Base-by-base conservation (phyloP, 169 alveolate species). In the Plasmodium gaboni region DNA sequence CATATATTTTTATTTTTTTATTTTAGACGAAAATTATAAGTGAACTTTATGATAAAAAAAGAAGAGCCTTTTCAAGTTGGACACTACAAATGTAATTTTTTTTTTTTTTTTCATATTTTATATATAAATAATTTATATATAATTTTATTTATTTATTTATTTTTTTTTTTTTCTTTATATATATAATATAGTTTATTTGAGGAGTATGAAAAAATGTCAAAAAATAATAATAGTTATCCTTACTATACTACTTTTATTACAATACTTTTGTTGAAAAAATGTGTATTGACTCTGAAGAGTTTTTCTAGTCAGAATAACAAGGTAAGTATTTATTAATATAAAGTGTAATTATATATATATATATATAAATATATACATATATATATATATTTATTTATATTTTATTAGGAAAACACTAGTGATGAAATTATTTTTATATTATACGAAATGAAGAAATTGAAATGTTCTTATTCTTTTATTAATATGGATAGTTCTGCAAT, bases 11-110 rank as follows among this genome's bases (percentile, higher is more conserved):
- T 13, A 22, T 51, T 26, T 10, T 65, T 63, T 55, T 19, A 5
- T 12, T 38, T 6, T 53, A 83, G 91, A 83, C 91, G 12, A 83
- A 83, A 50, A 60, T 83, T 67, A 83, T 83, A 83, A 83, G 91
- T 32, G 91, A 83, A 83, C 65, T 83, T 32, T 68, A 83, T 60
- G 91, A 83, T 32, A 67, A 38, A 61, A 68, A 69, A 71, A 69
- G 91, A 57, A 67, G 83, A 61, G 80, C 91, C 59, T 83, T 83
- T 71, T 83, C 91, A 24, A 83, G 91, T 51, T 83, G 91, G 91
- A 83, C 91, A 10, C 42, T 83, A 17, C 91, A 83, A 68, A 83
- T 83, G 91, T 83, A 53, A 68, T 69, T 65, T 13, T 24, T 61
- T 53, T 6, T 48, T 42, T 44, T 28, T 72, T 46, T 32, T 55